phyloP scores from a whole-genome alignment of 1,139 yeast species.

The Yamadazyma diddensiae region DNA sequence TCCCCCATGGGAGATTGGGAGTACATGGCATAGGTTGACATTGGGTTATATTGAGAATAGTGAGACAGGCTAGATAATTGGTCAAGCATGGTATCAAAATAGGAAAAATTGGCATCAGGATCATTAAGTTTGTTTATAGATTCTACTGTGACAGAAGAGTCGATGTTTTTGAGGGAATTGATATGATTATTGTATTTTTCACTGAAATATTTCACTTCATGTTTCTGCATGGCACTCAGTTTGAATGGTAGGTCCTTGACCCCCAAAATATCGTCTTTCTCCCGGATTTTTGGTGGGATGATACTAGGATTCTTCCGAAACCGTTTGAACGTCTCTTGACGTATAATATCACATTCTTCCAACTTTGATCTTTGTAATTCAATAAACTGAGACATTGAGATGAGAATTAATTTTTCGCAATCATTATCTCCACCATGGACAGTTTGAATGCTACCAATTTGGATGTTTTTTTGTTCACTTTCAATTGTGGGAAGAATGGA shows the following conservation, averaged over 20 bases:
- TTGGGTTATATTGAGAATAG: slow-evolving; percentile 16
- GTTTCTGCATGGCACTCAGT: slow-evolving; percentile 56
- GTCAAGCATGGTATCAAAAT: slow-evolving; percentile 42
- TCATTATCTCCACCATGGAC: no score
- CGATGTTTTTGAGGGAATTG: slow-evolving; percentile 2
- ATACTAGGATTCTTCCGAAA: slow-evolving; percentile 27
- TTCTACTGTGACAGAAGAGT: slow-evolving; percentile 7
- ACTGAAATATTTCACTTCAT: slow-evolving; percentile 59
- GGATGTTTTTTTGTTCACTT: slow-evolving; percentile 35
- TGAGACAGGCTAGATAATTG: slow-evolving; percentile 26
- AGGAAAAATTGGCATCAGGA: slow-evolving; percentile 25
- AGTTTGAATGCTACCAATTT: no score
- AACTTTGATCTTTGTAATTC: slow-evolving; percentile 35
- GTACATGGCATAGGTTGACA: slow-evolving; percentile 33
- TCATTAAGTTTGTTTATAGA: slow-evolving; percentile 28
- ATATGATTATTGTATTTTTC: slow-evolving; percentile 36
- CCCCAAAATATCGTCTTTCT: slow-evolving; percentile 13
- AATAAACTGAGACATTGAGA: slow-evolving; percentile 27
- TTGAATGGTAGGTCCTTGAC: slow-evolving; percentile 29
- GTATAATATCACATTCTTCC: slow-evolving; percentile 38
- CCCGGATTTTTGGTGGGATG: slow-evolving; percentile 10
- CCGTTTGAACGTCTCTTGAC: slow-evolving; percentile 29
- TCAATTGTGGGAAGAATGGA: slow-evolving; percentile 35
- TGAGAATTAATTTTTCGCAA: no score
- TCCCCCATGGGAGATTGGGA: slow-evolving; percentile 26